Evolutionary conservation across 2,329 filamentous ascomycete species (phyloP).

Genomic region (Thielaviopsis ethacetica): DNA sequence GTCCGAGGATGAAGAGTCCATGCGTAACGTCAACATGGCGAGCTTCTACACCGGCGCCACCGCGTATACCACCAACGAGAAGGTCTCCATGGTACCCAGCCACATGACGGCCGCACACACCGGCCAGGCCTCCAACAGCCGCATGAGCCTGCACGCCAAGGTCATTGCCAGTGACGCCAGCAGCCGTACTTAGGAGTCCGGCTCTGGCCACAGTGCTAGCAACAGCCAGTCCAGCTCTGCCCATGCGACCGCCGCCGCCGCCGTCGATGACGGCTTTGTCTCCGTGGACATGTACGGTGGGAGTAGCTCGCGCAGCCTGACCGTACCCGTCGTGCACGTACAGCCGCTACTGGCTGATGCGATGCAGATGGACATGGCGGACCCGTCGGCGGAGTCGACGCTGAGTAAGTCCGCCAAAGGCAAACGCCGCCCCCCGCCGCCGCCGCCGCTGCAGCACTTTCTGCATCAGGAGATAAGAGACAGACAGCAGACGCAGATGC

Average conservation of each 20-base stretch:
- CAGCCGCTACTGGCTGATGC: no score
- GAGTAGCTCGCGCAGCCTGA: background rate
- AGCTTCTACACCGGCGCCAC: background rate
- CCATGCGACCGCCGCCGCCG: no score
- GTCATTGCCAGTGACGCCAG: background rate
- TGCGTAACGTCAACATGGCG: background rate
- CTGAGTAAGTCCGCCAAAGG: background rate
- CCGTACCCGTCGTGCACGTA: background rate
- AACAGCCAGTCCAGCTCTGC: no score
- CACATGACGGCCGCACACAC: background rate
- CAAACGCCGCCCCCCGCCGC: background rate
- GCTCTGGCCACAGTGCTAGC: background rate
- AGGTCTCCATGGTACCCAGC: constrained; percentile 2
- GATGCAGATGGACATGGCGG: no score
- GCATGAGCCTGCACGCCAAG: background rate
- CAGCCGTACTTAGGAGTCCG: background rate
- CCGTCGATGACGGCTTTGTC: background rate
- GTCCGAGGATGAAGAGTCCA: background rate
- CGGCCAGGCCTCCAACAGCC: background rate
- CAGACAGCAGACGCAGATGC: no score
- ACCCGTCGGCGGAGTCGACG: no score
- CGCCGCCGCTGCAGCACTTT: background rate
- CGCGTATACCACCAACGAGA: constrained; percentile 5
- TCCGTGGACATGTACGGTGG: background rate
- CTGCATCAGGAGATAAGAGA: background rate